phyloP scores from a whole-genome alignment of 2,329 filamentous ascomycete genomes.

The Talaromyces verruculosus region DNA sequence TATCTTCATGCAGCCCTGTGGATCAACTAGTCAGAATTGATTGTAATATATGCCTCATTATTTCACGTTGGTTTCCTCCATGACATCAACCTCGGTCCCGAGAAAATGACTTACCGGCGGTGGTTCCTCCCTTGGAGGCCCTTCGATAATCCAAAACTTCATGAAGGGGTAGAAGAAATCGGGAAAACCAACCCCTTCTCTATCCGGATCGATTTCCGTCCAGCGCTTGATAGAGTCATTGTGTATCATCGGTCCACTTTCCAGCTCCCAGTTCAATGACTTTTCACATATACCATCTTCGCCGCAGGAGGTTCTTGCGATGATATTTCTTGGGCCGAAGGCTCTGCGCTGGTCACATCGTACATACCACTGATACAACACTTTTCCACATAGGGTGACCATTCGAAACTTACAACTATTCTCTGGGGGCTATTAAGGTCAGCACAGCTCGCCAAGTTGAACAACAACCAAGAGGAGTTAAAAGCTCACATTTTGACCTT shows the following conservation, averaged over 20 bases:
- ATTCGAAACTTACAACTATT: constrained; percentile 16
- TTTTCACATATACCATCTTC: constrained; percentile 3
- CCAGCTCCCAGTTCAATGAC: background rate
- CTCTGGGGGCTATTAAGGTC: background rate
- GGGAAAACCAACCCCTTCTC: constrained; percentile 3
- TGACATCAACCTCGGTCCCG: background rate
- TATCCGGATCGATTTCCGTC: constrained; percentile 11
- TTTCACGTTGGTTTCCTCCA: too few species aligned
- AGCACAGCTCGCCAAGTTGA: background rate
- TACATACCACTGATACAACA: constrained; percentile 11
- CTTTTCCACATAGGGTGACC: constrained; percentile 5
- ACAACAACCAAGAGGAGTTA: background rate
- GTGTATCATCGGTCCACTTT: background rate
- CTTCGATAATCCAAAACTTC: constrained; percentile 15
- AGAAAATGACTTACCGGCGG: constrained; percentile 7
- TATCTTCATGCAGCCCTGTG: constrained; percentile 13
- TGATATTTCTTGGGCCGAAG: constrained; percentile 9
- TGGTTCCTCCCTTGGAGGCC: constrained; percentile 3
- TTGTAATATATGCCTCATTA: background rate
- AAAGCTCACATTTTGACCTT: constrained; percentile 3
- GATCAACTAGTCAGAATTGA: background rate
- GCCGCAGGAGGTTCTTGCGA: background rate
- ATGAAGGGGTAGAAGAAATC: constrained; percentile 9
- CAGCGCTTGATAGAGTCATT: constrained; percentile 6
- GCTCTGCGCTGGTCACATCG: constrained; percentile 1